phyloP scores from a whole-genome alignment of 257 asterid genomes.

The Capsicum pubescens region DNA sequence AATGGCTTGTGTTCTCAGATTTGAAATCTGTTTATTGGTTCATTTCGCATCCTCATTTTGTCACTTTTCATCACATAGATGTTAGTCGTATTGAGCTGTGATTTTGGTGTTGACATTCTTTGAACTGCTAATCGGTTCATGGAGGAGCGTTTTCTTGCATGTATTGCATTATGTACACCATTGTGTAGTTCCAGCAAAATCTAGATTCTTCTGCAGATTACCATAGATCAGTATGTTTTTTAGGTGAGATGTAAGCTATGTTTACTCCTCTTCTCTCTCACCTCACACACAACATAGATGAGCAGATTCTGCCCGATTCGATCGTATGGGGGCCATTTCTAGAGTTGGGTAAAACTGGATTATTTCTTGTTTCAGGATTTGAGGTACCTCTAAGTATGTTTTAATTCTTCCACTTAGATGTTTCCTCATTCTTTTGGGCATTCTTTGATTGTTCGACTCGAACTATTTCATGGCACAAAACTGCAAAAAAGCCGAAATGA shows the following conservation, averaged over 20 bases:
- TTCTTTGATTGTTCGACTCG: not conserved
- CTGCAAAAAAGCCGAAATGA: not conserved
- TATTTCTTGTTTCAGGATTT: not conserved
- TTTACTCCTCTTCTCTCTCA: not conserved
- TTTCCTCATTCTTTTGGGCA: not conserved
- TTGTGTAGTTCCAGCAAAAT: not conserved
- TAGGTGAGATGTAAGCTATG: not conserved
- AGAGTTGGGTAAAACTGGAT: not conserved
- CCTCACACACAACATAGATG: not conserved
- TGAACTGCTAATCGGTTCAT: not conserved
- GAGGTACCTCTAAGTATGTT: not conserved
- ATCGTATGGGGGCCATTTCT: not conserved
- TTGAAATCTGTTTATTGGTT: not conserved
- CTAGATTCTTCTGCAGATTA: not conserved
- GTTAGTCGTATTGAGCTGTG: not conserved
- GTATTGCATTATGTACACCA: not conserved
- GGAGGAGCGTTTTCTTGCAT: not conserved
- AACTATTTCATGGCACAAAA: not conserved
- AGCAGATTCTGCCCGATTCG: not conserved
- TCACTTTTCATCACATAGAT: not conserved
- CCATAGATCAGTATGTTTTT: not conserved
- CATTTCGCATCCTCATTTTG: not conserved
- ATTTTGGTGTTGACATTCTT: constrained; percentile 3
- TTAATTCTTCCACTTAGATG: not conserved
- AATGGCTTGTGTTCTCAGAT: not conserved